Evolutionary conservation across 2,329 filamentous ascomycete genomes (phyloP), one percentile per base, ranked within the genome.

Genomic region (Hymenoscyphus repandus): DNA sequence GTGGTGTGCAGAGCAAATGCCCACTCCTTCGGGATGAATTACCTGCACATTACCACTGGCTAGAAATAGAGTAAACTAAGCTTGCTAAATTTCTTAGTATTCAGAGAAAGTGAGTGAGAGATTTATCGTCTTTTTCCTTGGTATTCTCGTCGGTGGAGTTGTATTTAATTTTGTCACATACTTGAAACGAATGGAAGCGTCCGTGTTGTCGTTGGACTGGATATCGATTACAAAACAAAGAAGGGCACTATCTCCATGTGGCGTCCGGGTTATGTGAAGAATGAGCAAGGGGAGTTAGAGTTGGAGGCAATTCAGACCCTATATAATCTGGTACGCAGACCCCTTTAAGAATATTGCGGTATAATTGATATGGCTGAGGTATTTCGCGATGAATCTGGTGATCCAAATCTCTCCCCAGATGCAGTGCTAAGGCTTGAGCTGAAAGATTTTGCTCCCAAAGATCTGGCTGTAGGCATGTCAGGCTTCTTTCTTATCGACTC

Each of bases 161-260:
- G n/a, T n/a, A n/a, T n/a, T n/a, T n/a, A n/a, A n/a, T n/a, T n/a
- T n/a, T n/a, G n/a, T n/a, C n/a, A n/a, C n/a, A n/a, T n/a, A n/a
- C n/a, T n/a, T n/a, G n/a, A n/a, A n/a, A n/a, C n/a, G n/a, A n/a
- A n/a, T n/a, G n/a, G n/a, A n/a, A n/a, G n/a, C n/a, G n/a, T n/a
- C n/a, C n/a, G n/a, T n/a, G 62, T 63, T 48, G 62, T 66, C 5
- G 47, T 66, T 18, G 64, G 64, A 42, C 42, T 67, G 15, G 64
- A 67, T 49, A 60, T 67, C 27, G 58, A 61, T 37, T 66, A 66
- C 50, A 58, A 49, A 52, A 61, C 39, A 32, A 62, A 61, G 53
- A 53, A 46, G 55, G 58, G 61, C 15, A 59, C 54, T 9, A 51
- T 66, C 15, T 61, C 58, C 20, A 51, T 66, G 44, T 67, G 63